Percentiles rank a stretch among this genome's conserved stretches.
These are phyloP conservation scores for Phoenix roebelenii DNA, from an alignment of 176 grass and related monocot genomes.

Conservation along the genomic window DNA sequence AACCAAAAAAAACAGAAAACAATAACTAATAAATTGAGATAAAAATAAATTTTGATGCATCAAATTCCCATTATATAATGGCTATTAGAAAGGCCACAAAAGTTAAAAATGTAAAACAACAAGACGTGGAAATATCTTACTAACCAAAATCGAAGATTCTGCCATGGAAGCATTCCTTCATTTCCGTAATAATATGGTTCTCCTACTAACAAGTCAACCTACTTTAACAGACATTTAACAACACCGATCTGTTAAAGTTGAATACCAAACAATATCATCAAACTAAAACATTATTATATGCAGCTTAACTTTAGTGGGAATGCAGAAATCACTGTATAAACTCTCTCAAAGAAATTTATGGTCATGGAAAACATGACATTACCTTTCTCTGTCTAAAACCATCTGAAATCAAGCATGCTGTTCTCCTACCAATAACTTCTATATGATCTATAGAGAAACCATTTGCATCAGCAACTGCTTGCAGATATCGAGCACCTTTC, in stretches of 20 bases:
- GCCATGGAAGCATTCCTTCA: conserved; percentile 84
- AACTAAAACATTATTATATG: too few species aligned
- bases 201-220: conserved; percentile 66
- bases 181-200: conserved; percentile 83
- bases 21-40: too few species aligned
- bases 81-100: neutral
- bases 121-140: conserved; percentile 10
- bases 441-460: conserved; percentile 51
- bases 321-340: neutral
- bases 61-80: too few species aligned
- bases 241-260: too few species aligned
- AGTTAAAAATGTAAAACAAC: neutral
- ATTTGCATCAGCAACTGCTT: conserved; percentile 57
- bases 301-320: too few species aligned
- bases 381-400: conserved; percentile 59
- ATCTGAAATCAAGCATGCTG: conserved; percentile 35
- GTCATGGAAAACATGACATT: conserved; percentile 11
- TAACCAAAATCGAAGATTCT: conserved; percentile 93
- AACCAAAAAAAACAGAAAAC: too few species aligned
- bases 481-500: conserved; percentile 54
- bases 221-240: neutral
- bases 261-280: too few species aligned
- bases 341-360: conserved; percentile 5
- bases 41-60: too few species aligned
- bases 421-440: conserved; percentile 48